Evolutionary conservation across 768 basidiomycete genomes (phyloP), one percentile per base, ranked within the genome.

Genomic region (Tricholoma terreum): DNA sequence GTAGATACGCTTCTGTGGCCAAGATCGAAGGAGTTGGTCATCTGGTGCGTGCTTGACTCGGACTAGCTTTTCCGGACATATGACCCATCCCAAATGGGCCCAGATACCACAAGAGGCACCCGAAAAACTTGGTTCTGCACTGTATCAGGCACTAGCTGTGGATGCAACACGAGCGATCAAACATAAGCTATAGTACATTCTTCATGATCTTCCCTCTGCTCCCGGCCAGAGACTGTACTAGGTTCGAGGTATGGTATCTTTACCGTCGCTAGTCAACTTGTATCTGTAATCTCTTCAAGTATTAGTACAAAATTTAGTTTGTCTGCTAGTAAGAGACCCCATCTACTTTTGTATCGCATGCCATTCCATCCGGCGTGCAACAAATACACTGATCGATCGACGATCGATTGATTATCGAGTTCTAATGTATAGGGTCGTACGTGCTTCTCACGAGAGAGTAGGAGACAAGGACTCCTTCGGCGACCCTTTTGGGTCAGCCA

Each of bases 21-120:
- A 65, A 63, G 22, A 62, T 73, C 31, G 33, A 61, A 3, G 65
- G 64, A 2, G 58, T 63, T 14, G 72, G 72, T 30, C 72, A 73
- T 54, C 46, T 73, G 61, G 71, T 73, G 58, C 24, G 63, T 59
- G 1, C 36, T 10, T 5, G 4, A 31, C 38, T 21, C 15, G 7
- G n/a, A n/a, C 6, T 8, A 7, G 9, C 15, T 35, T 31, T 52
- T 48, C n/a, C 19, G 21, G 33, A 2, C 50, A 17, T 36, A 6
- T 22, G 17, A 22, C 9, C 6, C 15, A 19, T 42, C 2, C 42
- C 1, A 2, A 1, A 21, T 22, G 33, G 31, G 49, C 36, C 17
- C 31, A 68, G 67, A 54, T 68, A 35, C 65, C 67, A 1, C 67
- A 70, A 31, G 63, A 63, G 51, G 61, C 61, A 31, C 67, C 67